Conservation (phyloP, 2,329 filamentous ascomycete species). For the Lecanosticta acicola region DNA sequence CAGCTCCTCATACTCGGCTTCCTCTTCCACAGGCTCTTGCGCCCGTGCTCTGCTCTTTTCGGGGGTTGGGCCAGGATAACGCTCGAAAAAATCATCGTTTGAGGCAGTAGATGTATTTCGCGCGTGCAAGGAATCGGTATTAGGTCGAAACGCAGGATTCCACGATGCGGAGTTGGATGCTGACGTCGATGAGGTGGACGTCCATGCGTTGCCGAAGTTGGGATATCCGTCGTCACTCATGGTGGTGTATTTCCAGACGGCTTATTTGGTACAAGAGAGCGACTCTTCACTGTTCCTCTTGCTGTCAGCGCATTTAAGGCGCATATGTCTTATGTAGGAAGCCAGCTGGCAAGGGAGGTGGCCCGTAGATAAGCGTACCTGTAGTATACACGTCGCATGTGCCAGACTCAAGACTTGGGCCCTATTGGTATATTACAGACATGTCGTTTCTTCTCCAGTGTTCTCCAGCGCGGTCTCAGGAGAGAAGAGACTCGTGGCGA, state of each 20-base stretch:
- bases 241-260: slow-evolving; percentile 4
- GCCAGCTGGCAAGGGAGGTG: background rate
- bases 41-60: slow-evolving; percentile 11
- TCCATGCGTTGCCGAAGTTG: slow-evolving; percentile 38
- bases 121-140: slow-evolving; percentile 13
- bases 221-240: slow-evolving; percentile 33
- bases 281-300: slow-evolving; percentile 7
- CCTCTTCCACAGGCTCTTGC: slow-evolving; percentile 4
- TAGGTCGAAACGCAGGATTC: slow-evolving; percentile 50
- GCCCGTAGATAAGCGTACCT: background rate
- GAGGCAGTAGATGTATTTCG: slow-evolving; percentile 16
- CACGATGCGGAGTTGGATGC: slow-evolving; percentile 37
- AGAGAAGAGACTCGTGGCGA: no score
- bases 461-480: background rate
- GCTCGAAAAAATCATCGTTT: slow-evolving; percentile 36
- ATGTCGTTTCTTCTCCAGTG: background rate
- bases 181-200: slow-evolving; percentile 7
- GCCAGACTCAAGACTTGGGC: background rate
- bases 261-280: slow-evolving; percentile 2
- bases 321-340: background rate
- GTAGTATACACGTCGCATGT: background rate
- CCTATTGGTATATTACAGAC: background rate
- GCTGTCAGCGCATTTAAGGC: slow-evolving; percentile 2
- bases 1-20: slow-evolving; percentile 7
- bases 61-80: slow-evolving; percentile 27